A percentile compares a stretch with the other conserved stretches of the same genome.
phyloP scores from a whole-genome alignment of 495 filamentous ascomycete species.

The Chaetomidium leptoderma region DNA sequence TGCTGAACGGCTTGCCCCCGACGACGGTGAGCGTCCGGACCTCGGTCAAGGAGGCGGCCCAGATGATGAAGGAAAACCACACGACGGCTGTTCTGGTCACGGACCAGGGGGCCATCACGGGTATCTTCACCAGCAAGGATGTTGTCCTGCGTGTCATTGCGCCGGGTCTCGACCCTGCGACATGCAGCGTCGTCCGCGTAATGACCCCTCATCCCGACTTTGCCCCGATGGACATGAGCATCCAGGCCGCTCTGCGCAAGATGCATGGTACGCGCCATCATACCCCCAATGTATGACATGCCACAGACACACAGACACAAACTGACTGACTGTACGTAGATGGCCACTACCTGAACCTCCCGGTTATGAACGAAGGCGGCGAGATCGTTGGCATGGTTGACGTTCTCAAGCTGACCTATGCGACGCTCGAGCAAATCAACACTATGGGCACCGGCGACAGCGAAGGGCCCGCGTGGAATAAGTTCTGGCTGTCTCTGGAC shows the following conservation, averaged over 20 bases:
- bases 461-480: conserved; percentile 97
- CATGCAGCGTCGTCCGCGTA: conserved; percentile 93
- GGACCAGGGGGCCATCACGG: conserved; percentile 94
- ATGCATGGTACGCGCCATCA: conserved; percentile 76
- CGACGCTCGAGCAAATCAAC: conserved; percentile 91
- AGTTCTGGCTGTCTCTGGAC: conserved; percentile 97
- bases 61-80: conserved; percentile 96
- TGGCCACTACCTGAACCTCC: conserved; percentile 95
- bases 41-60: conserved; percentile 90
- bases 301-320: too few species aligned
- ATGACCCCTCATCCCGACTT: conserved; percentile 99
- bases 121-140: conserved; percentile 99
- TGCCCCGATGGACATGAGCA: conserved; percentile 97
- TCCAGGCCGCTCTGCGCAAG: conserved; percentile 94
- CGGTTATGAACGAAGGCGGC: conserved; percentile 94
- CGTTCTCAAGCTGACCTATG: conserved; percentile 95
- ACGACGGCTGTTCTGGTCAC: conserved; percentile 95
- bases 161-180: conserved; percentile 87
- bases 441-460: conserved; percentile 68
- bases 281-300: not conserved
- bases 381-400: conserved; percentile 99
- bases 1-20: conserved; percentile 85
- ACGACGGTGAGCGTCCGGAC: conserved; percentile 93
- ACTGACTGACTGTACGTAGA: conserved; percentile 48
- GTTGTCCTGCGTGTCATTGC: conserved; percentile 97